Percentiles rank a stretch among this genome's conserved stretches.
These are phyloP conservation scores for Hypoxylon rubiginosum DNA, from an alignment of 2,329 filamentous ascomycete species.

Conservation along the genomic window DNA sequence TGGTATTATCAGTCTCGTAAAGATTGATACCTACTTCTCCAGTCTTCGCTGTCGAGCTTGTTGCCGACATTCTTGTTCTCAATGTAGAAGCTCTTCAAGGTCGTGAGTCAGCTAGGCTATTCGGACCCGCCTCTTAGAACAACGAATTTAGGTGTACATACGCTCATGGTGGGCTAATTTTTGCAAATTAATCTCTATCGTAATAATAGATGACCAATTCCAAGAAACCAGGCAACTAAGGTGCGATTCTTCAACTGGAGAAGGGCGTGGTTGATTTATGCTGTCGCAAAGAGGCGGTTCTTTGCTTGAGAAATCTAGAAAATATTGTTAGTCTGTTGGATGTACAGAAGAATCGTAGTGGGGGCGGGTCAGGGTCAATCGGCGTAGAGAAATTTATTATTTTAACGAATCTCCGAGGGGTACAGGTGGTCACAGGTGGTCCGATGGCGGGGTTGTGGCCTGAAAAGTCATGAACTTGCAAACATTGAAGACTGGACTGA, in stretches of 20 bases:
- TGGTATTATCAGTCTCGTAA: neutral
- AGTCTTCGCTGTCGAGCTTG: constrained; percentile 80
- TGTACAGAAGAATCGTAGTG: constrained; percentile 31
- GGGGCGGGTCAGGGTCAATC: constrained; percentile 37
- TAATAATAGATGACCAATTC: constrained; percentile 1
- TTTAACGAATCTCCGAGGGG: constrained; percentile 32
- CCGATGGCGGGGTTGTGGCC: constrained; percentile 5
- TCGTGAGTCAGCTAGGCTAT: constrained; percentile 45
- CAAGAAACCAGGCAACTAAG: constrained; percentile 5
- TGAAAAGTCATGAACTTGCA: neutral
- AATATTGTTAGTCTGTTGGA: constrained; percentile 31
- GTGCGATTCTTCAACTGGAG: constrained; percentile 27
- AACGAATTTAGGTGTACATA: constrained; percentile 34
- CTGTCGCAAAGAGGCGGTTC: constrained; percentile 28
- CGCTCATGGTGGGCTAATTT: constrained; percentile 45
- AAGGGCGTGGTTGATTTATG: constrained; percentile 15
- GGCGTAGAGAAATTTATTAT: constrained; percentile 15
- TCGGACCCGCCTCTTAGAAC: constrained; percentile 8
- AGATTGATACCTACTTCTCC: constrained; percentile 75
- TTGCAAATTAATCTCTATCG: constrained; percentile 1
- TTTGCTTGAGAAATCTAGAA: constrained; percentile 28
- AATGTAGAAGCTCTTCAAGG: constrained; percentile 74
- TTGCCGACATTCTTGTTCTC: constrained; percentile 85
- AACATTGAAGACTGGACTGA: neutral
- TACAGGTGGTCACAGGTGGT: constrained; percentile 5